phyloP scores from a whole-genome alignment of 257 asterid species.

The Anisodus acutangulus region DNA sequence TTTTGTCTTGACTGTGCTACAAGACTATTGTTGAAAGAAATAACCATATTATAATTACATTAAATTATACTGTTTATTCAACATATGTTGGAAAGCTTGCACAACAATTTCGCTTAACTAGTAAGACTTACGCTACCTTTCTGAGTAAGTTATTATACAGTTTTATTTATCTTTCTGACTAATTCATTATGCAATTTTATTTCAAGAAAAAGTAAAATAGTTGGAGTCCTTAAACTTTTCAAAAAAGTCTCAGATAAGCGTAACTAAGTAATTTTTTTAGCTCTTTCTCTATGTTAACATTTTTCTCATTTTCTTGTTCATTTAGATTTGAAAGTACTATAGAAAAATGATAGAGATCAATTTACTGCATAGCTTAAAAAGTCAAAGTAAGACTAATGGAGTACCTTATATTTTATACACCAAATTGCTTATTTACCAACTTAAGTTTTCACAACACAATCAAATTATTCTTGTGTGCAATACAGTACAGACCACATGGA shows the following conservation, averaged over 20 bases:
- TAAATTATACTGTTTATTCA: background rate
- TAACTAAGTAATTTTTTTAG: background rate
- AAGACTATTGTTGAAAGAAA: background rate
- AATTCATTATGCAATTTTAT: background rate
- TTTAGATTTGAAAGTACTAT: too few species aligned
- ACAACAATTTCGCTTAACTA: background rate
- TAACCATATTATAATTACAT: background rate
- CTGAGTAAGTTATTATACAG: background rate
- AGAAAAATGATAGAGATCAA: background rate
- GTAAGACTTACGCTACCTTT: background rate
- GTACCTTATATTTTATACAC: background rate
- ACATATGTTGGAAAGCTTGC: background rate
- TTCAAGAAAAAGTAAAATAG: background rate
- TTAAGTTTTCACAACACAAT: background rate
- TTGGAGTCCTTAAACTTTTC: background rate
- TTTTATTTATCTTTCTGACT: background rate
- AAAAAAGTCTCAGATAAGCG: background rate
- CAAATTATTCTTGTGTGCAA: background rate
- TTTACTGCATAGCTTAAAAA: background rate
- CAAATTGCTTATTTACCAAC: background rate
- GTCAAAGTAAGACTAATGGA: background rate
- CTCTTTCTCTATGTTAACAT: background rate
- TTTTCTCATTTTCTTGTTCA: background rate
- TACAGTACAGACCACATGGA: constrained; percentile 1
- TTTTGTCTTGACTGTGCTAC: background rate